Evolutionary conservation across 768 basidiomycete genomes (phyloP).

Genomic region (Termitomyces sp.): DNA sequence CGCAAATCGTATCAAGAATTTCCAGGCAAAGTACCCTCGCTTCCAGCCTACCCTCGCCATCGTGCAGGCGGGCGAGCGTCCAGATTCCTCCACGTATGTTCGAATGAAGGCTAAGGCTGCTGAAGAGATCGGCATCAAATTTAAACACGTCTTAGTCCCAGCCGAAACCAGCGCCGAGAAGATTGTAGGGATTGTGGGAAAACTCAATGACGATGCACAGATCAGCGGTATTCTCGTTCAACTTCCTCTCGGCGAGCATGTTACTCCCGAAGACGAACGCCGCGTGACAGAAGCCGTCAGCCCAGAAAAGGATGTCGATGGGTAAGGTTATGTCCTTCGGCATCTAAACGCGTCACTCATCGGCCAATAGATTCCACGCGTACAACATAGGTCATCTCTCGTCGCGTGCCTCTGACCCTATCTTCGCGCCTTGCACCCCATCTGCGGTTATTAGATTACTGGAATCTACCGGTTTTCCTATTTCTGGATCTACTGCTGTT

Average conservation of each 20-base stretch:
- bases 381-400: constrained; percentile 96
- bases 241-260: constrained; percentile 84
- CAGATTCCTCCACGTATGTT: constrained; percentile 89
- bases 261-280: constrained; percentile 79
- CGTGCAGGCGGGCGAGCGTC: constrained; percentile 88
- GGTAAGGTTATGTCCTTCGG: constrained; percentile 41
- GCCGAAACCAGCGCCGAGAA: constrained; percentile 67
- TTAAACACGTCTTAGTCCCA: constrained; percentile 74
- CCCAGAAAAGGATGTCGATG: constrained; percentile 95
- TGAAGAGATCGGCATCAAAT: constrained; percentile 86
- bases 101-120: constrained; percentile 98
- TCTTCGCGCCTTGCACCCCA: constrained; percentile 95
- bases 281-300: constrained; percentile 91
- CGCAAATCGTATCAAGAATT: constrained; percentile 57
- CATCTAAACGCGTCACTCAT: constrained; percentile 2
- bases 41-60: constrained; percentile 91
- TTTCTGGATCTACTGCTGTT: constrained; percentile 79
- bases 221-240: constrained; percentile 93
- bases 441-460: constrained; percentile 88
- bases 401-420: constrained; percentile 82
- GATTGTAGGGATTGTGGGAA: constrained; percentile 70
- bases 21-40: constrained; percentile 70
- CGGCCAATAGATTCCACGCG: constrained; percentile 79
- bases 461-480: constrained; percentile 74
- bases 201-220: constrained; percentile 76